These are phyloP conservation scores for Herpetospermum pedunculosum DNA, from an alignment of 306 rosid genomes.

Conservation along the genomic window DNA sequence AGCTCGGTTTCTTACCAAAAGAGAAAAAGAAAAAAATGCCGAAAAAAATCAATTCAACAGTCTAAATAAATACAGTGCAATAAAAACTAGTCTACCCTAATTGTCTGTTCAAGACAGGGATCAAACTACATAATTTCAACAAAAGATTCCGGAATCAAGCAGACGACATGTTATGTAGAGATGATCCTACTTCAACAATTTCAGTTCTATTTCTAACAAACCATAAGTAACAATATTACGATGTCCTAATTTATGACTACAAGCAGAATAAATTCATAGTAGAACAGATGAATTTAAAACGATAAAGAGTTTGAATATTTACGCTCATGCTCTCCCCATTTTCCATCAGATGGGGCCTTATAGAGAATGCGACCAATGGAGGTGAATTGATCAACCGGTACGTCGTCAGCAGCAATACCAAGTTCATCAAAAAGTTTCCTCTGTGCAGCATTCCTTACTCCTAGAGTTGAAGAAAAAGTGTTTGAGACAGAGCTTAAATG, in stretches of 20 bases:
- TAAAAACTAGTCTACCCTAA: background rate
- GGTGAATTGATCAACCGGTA: conserved; percentile 84
- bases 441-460: conserved; percentile 93
- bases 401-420: conserved; percentile 75
- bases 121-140: background rate
- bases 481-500: background rate
- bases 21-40: too few relatives aligned
- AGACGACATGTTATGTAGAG: background rate
- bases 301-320: conserved; percentile 10
- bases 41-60: background rate
- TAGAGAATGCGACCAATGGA: conserved; percentile 85
- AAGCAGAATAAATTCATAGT: background rate
- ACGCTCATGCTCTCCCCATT: conserved; percentile 99
- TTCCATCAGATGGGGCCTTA: conserved; percentile 98
- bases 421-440: conserved; percentile 96
- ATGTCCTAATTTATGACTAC: background rate
- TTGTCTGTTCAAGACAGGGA: background rate
- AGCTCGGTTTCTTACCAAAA: too few relatives aligned
- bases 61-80: background rate
- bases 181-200: background rate
- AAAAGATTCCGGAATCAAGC: background rate
- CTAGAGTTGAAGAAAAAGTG: conserved; percentile 21
- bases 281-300: background rate
- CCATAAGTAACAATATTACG: background rate
- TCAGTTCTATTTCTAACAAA: background rate